Base-by-base conservation (phyloP, 805 yeast genomes). In the Zygoascus bituminiphila region DNA sequence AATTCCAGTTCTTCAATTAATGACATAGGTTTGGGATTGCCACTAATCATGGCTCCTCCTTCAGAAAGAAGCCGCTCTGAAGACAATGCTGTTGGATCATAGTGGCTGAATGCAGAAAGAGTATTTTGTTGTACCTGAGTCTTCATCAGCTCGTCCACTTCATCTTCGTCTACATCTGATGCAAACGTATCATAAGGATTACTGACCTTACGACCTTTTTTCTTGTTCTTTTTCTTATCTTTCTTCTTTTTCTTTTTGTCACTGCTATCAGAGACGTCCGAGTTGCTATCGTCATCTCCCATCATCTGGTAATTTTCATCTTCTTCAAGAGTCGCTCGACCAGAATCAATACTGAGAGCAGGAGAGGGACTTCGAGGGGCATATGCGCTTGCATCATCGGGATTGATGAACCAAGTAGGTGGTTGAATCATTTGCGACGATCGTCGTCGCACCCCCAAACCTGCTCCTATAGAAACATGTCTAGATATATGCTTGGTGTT, bases 1-100 rank as follows among this genome's bases (percentile, higher is more conserved):
- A 63, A 55, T 48, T 65, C 70, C 29, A 66, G 51, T 48, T 66
- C 70, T 50, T 65, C 70, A 26, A 66, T 62, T n/a, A 66, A 53
- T 10, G 69, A 63, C 15, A 61, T 60, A 0, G 64, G 58, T 20
- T 35, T 48, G 9, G 43, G 49, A 19, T 53, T 57, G 6, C 36
- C 33, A 23, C 19, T 43, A 24, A 23, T 43, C 49, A 10, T 42
- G 50, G 33, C 44, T 40, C 43, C 38, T 23, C 42, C 42, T 23
- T 45, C 42, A 45, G 15, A 12, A 8, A 25, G 22, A 17, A 35
- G 24, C 20, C 4, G 9, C 6, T 26, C 36, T 5, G 20, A 19
- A 4, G n/a, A 23, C 44, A 42, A 25, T 21, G 29, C 36, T 3
- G 55, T 58, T 1, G 63, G 58, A 44, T 62, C 61, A 37, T 54